Conservation (phyloP, 2,329 filamentous ascomycete species). For the Colletotrichum incanum region DNA sequence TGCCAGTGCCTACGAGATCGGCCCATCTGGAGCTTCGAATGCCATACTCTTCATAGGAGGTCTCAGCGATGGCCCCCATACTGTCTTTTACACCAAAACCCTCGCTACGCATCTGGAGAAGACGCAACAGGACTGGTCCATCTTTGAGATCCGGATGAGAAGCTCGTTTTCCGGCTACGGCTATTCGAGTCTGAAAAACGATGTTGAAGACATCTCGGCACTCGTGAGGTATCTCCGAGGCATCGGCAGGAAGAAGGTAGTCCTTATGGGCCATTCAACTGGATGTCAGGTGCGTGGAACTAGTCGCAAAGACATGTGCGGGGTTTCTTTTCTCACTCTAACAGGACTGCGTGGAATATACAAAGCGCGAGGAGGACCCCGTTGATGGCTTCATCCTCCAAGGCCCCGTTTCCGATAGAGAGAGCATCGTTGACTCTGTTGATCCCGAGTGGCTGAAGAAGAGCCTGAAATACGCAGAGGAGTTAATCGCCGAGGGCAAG, state of each 20-base stretch:
- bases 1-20: slow-evolving; percentile 65
- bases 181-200: slow-evolving; percentile 64
- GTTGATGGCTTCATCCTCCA: slow-evolving; percentile 86
- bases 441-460: slow-evolving; percentile 59
- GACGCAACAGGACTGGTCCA: slow-evolving; percentile 61
- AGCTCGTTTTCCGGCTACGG: slow-evolving; percentile 71
- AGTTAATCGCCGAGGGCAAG: slow-evolving; percentile 69
- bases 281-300: slow-evolving; percentile 65
- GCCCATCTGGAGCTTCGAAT: slow-evolving; percentile 62
- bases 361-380: slow-evolving; percentile 60
- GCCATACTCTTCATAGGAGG: slow-evolving; percentile 80
- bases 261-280: slow-evolving; percentile 73
- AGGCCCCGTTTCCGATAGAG: slow-evolving; percentile 84
- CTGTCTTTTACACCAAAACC: slow-evolving; percentile 69
- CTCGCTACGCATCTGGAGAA: slow-evolving; percentile 62
- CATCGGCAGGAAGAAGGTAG: slow-evolving; percentile 66
- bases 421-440: slow-evolving; percentile 69
- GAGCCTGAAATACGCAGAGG: slow-evolving; percentile 64
- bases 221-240: slow-evolving; percentile 69
- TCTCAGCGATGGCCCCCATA: slow-evolving; percentile 78
- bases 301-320: neutral
- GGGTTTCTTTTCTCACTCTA: slow-evolving; percentile 21
- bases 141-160: slow-evolving; percentile 71
- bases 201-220: slow-evolving; percentile 68
- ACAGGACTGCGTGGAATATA: slow-evolving; percentile 72